Conservation (phyloP, 2,329 filamentous ascomycete species). For the Penicillium frequentans region DNA sequence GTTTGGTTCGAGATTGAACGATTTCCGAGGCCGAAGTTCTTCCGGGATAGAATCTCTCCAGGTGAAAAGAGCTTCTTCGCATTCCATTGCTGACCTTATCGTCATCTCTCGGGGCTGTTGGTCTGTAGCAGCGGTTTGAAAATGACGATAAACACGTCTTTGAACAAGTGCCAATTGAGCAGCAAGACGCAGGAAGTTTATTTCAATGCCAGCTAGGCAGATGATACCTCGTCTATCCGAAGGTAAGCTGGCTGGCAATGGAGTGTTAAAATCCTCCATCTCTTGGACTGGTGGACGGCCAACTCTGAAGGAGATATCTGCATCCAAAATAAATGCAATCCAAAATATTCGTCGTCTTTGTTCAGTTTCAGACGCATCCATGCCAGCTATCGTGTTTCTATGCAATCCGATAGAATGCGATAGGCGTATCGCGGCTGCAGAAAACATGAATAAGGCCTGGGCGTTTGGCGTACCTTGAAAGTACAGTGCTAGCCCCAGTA, state of each 20-base stretch:
- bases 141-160: slow-evolving; percentile 7
- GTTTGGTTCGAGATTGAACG: neutral
- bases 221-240: slow-evolving; percentile 11
- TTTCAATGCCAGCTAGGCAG: neutral
- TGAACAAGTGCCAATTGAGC: slow-evolving; percentile 17
- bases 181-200: slow-evolving; percentile 17
- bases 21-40: slow-evolving; percentile 1
- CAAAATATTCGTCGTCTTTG: slow-evolving; percentile 19
- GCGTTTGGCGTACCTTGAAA: slow-evolving; percentile 25
- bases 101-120: neutral
- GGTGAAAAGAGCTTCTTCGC: slow-evolving; percentile 11
- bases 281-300: slow-evolving; percentile 22
- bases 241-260: slow-evolving; percentile 8
- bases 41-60: slow-evolving; percentile 11
- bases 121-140: slow-evolving; percentile 7
- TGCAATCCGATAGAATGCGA: slow-evolving; percentile 24
- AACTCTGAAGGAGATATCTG: slow-evolving; percentile 20
- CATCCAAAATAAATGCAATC: slow-evolving; percentile 25
- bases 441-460: slow-evolving; percentile 22
- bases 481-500: slow-evolving; percentile 21
- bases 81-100: slow-evolving; percentile 4
- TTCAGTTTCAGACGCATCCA: slow-evolving; percentile 13
- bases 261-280: slow-evolving; percentile 15
- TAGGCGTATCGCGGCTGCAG: slow-evolving; percentile 21
- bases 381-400: slow-evolving; percentile 8